Percentiles rank a stretch among this genome's conserved stretches.
Conservation (phyloP, 108 stramenopile genomes). For the Pseudonitzschia multiseries region DNA sequence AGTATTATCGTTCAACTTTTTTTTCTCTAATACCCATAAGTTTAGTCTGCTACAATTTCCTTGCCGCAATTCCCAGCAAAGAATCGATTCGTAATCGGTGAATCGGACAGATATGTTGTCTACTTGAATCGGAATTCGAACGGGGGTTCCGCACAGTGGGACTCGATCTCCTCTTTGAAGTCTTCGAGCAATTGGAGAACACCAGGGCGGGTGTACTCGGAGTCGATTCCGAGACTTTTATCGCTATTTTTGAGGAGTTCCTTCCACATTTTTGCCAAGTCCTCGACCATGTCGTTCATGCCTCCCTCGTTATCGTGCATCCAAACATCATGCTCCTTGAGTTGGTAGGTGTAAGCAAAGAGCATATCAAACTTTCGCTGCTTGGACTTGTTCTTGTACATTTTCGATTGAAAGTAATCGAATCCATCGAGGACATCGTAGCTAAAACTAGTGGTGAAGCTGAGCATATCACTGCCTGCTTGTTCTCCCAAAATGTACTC, state of each 20-base stretch:
- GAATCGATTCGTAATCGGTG: background rate
- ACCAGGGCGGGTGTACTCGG: constrained; percentile 39
- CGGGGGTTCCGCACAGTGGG: background rate
- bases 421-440: constrained; percentile 28
- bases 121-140: background rate
- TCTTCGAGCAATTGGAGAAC: constrained; percentile 23
- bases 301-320: constrained; percentile 41
- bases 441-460: background rate
- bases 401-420: constrained; percentile 22
- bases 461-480: background rate
- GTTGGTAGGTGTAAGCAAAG: constrained; percentile 39
- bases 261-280: constrained; percentile 31
- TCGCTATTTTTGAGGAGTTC: constrained; percentile 30
- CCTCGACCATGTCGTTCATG: constrained; percentile 28
- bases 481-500: constrained; percentile 27
- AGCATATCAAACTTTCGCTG: constrained; percentile 36
- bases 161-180: constrained; percentile 27
- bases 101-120: background rate
- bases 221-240: constrained; percentile 24
- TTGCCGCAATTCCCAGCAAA: no score
- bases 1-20: no score
- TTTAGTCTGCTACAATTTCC: no score
- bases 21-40: no score
- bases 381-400: background rate
- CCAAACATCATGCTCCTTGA: constrained; percentile 27